phyloP scores from a whole-genome alignment of 306 rosid species.

The Pueraria montana region DNA sequence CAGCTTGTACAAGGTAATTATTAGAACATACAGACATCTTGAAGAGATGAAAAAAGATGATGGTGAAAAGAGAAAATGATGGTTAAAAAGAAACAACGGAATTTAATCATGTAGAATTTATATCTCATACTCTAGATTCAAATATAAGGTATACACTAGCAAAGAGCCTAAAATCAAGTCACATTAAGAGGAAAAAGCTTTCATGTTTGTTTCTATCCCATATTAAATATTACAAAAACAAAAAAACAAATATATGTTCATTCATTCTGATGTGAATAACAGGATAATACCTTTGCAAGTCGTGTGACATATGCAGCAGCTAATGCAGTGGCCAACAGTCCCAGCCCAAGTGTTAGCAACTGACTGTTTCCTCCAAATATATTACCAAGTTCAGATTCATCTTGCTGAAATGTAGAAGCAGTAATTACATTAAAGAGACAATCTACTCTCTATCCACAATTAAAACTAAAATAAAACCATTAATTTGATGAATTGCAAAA shows the following conservation, averaged over 20 bases:
- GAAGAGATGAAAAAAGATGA: conserved; percentile 19
- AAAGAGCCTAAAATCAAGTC: not conserved
- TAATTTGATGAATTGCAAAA: conserved; percentile 3
- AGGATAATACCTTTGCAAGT: conserved; percentile 81
- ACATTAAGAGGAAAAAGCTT: not conserved
- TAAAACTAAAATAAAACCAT: conserved; percentile 14
- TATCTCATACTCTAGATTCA: not conserved
- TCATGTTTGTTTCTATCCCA: conserved; percentile 27
- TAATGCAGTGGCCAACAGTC: conserved; percentile 81
- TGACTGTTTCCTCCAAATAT: conserved; percentile 81
- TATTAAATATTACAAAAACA: not conserved
- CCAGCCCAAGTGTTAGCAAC: conserved; percentile 82
- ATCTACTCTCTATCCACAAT: not conserved
- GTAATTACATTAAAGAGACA: conserved; percentile 41
- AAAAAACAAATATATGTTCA: conserved; percentile 4
- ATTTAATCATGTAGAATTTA: not conserved
- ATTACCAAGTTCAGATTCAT: conserved; percentile 75
- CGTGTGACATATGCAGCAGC: conserved; percentile 92
- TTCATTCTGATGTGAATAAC: conserved; percentile 6
- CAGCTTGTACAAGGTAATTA: conserved; percentile 18
- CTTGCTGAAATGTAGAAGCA: conserved; percentile 77
- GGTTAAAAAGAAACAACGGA: not conserved
- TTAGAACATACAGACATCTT: not conserved
- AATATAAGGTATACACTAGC: not conserved
- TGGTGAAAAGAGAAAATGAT: conserved; percentile 35